Evolutionary conservation across 345 rosid species (phyloP).

Genomic region (Linum usitatissimum): DNA sequence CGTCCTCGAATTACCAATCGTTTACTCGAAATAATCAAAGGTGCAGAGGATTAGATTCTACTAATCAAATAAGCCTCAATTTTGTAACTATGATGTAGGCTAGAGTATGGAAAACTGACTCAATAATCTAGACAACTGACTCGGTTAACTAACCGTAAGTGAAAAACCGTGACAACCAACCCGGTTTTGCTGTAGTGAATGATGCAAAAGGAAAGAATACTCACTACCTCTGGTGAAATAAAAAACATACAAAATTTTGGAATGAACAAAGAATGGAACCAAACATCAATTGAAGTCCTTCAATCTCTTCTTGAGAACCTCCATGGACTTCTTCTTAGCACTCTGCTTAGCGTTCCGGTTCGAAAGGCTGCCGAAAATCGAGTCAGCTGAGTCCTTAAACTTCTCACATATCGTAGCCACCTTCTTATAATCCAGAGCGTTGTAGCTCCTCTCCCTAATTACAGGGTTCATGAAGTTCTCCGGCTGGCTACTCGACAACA

Average conservation of each 20-base stretch:
- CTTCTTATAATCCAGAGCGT: conserved; percentile 76
- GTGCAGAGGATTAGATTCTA: too few relatives aligned
- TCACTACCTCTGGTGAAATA: not conserved
- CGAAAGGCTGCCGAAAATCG: conserved; percentile 77
- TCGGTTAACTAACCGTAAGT: too few relatives aligned
- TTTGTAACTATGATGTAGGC: too few relatives aligned
- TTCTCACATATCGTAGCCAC: conserved; percentile 80
- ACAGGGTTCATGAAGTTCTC: conserved; percentile 95
- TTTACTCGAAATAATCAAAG: too few relatives aligned
- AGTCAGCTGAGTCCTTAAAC: conserved; percentile 78
- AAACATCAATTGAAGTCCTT: conserved; percentile 70
- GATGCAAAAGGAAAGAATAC: too few relatives aligned
- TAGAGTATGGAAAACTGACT: too few relatives aligned
- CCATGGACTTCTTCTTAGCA: conserved; percentile 84
- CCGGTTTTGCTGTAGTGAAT: too few relatives aligned
- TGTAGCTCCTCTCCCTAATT: conserved; percentile 71
- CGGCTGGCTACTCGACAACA: conserved; percentile 75
- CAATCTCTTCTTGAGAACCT: conserved; percentile 76
- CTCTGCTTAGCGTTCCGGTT: conserved; percentile 54
- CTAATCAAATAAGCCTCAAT: too few relatives aligned
- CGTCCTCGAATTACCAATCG: too few relatives aligned
- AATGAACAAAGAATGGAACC: not conserved
- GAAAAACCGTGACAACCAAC: too few relatives aligned
- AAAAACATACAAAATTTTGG: too few relatives aligned
- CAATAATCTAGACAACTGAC: too few relatives aligned